Percentiles rank a stretch among this genome's conserved stretches.
Conservation (phyloP, 148 eudicot genomes). For the Fagopyrum homotropicum region DNA sequence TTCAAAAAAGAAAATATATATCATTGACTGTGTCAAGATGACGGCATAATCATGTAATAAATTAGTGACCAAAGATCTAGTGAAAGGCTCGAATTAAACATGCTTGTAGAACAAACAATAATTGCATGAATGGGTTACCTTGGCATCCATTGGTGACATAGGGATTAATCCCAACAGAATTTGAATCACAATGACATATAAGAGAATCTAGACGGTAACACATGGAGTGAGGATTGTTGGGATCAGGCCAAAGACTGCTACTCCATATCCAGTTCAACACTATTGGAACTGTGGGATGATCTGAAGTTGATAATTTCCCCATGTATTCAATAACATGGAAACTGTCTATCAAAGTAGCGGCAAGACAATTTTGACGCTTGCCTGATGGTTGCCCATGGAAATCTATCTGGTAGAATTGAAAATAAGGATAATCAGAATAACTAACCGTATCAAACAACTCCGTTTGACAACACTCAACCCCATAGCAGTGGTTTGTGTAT, state of each 20-base stretch:
- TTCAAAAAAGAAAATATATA: neutral
- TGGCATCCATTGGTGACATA: conserved; percentile 6
- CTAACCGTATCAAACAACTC: neutral
- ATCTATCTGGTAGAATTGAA: neutral
- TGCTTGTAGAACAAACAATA: neutral
- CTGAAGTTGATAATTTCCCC: neutral
- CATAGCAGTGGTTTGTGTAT: conserved; percentile 17
- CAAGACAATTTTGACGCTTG: neutral
- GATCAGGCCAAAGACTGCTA: neutral
- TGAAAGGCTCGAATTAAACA: too few species aligned
- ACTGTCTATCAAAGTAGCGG: neutral
- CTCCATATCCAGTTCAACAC: neutral
- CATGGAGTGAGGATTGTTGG: neutral
- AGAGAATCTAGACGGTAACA: neutral
- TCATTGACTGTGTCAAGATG: neutral
- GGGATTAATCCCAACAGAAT: conserved; percentile 3
- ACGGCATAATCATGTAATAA: neutral
- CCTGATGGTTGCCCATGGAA: neutral
- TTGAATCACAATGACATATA: neutral
- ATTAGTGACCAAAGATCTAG: too few species aligned
- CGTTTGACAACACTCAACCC: conserved; percentile 37
- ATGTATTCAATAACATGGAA: neutral
- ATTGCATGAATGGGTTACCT: neutral
- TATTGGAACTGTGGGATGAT: neutral
- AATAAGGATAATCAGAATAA: too few species aligned